Evolutionary conservation across 352 stramenopile genomes (phyloP).

Genomic region (Phytophthora multivora): DNA sequence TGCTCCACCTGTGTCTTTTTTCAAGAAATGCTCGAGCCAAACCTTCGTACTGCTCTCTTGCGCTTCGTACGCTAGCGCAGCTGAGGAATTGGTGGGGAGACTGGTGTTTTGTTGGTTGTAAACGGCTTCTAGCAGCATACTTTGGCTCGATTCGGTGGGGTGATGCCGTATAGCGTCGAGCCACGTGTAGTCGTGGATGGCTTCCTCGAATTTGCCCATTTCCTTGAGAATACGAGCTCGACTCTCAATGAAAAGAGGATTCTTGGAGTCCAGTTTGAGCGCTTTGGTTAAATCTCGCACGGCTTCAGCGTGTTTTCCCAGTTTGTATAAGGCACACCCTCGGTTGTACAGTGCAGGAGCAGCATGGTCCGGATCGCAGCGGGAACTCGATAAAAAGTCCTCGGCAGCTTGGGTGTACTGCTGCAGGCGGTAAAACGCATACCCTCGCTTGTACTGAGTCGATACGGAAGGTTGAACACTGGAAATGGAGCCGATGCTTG

Average conservation of each 20-base stretch:
- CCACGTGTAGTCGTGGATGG: conserved; percentile 76
- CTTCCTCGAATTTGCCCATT: conserved; percentile 66
- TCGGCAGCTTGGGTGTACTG: conserved; percentile 50
- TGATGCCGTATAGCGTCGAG: conserved; percentile 53
- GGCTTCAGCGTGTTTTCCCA: conserved; percentile 48
- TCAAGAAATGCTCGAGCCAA: conserved; percentile 51
- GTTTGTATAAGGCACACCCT: conserved; percentile 61
- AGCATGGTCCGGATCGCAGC: conserved; percentile 42
- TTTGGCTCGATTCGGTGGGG: conserved; percentile 19
- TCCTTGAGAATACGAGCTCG: conserved; percentile 63
- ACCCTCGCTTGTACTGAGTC: conserved; percentile 58
- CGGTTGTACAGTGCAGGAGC: conserved; percentile 63
- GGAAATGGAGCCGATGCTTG: conserved; percentile 12
- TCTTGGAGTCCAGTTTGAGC: conserved; percentile 72
- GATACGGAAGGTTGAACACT: conserved; percentile 45
- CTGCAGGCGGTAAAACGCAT: conserved; percentile 58
- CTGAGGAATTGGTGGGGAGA: conserved; percentile 26
- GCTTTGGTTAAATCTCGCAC: conserved; percentile 62
- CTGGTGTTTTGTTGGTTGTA: neutral
- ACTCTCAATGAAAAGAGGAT: conserved; percentile 66
- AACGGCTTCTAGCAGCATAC: conserved; percentile 15
- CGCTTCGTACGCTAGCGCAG: conserved; percentile 33
- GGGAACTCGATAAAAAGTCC: conserved; percentile 61
- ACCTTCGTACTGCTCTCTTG: conserved; percentile 40
- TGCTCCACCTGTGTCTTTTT: conserved; percentile 29